phyloP scores from a whole-genome alignment of 345 rosid species.

The Populus nigra region DNA sequence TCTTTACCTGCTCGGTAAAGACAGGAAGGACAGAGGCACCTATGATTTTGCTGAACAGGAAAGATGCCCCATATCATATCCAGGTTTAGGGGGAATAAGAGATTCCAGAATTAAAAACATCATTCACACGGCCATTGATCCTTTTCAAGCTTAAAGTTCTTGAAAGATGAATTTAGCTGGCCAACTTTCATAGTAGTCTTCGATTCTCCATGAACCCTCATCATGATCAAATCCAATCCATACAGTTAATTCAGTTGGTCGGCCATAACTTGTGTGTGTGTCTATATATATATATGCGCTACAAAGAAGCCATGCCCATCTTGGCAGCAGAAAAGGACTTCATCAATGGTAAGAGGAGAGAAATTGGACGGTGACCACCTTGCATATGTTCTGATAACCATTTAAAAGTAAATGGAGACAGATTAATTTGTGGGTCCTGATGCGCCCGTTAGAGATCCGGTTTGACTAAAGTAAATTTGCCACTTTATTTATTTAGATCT shows the following conservation, averaged over 20 bases:
- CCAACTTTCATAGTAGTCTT: not conserved
- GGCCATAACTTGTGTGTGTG: slow-evolving; percentile 10
- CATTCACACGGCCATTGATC: not conserved
- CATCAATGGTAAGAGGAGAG: not conserved
- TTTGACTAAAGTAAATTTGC: slow-evolving; percentile 3
- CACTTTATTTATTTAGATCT: not conserved
- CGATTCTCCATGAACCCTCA: slow-evolving; percentile 4
- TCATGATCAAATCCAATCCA: slow-evolving; percentile 15
- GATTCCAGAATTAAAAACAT: slow-evolving; percentile 9
- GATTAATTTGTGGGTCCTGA: slow-evolving; percentile 10
- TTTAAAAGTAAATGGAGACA: not conserved
- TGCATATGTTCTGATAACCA: not conserved
- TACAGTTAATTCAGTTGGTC: slow-evolving; percentile 24
- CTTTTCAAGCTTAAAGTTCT: not conserved
- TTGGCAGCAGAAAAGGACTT: not conserved
- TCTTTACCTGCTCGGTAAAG: slow-evolving; percentile 23
- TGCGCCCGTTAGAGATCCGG: slow-evolving; percentile 12
- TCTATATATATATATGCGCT: not conserved
- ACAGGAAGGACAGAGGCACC: slow-evolving; percentile 6
- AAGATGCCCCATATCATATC: slow-evolving; percentile 35
- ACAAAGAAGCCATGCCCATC: not conserved
- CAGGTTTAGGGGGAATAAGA: slow-evolving; percentile 31
- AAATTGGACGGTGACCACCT: not conserved
- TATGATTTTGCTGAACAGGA: slow-evolving; percentile 6
- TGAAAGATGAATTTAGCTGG: slow-evolving; percentile 3